Evolutionary conservation across 1,284 basidiomycete species (phyloP).

Genomic region (Cutaneotrichosporon sp.): DNA sequence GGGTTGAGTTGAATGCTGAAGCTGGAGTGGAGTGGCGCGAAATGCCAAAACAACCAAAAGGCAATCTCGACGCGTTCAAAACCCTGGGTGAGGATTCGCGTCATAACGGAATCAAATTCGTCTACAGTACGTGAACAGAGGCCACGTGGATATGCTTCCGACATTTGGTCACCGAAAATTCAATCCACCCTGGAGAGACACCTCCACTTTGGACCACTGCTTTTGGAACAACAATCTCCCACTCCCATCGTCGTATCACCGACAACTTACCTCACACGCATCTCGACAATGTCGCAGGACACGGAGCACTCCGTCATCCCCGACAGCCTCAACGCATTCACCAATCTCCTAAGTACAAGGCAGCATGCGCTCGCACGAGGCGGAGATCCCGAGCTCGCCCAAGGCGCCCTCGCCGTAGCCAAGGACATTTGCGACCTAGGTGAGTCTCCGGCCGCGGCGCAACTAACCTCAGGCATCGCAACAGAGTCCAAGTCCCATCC

Average conservation of each 20-base stretch:
- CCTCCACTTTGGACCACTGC: too few relatives aligned
- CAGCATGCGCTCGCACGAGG: constrained; percentile 36
- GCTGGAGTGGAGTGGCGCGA: neutral
- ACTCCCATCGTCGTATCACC: too few relatives aligned
- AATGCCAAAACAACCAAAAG: constrained; percentile 4
- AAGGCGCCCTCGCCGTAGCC: constrained; percentile 61
- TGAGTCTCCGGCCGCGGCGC: constrained; percentile 47
- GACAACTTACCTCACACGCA: constrained; percentile 1
- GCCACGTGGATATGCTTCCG: too few relatives aligned
- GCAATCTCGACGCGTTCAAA: constrained; percentile 5
- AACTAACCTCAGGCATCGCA: constrained; percentile 36
- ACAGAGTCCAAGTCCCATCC: constrained; percentile 62
- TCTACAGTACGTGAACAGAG: neutral
- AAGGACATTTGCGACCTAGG: constrained; percentile 78
- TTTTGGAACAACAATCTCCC: too few relatives aligned
- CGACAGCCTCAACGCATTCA: constrained; percentile 6
- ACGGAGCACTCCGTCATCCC: constrained; percentile 5
- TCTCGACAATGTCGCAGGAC: constrained; percentile 14
- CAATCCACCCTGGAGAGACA: too few relatives aligned
- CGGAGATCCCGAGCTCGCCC: constrained; percentile 58
- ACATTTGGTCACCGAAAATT: constrained; percentile 6
- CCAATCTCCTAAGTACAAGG: constrained; percentile 5
- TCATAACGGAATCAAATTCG: constrained; percentile 8
- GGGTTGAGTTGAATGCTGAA: neutral
- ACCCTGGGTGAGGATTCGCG: neutral